phyloP scores from a whole-genome alignment of 768 basidiomycete genomes.

The Mycena rebaudengoi region DNA sequence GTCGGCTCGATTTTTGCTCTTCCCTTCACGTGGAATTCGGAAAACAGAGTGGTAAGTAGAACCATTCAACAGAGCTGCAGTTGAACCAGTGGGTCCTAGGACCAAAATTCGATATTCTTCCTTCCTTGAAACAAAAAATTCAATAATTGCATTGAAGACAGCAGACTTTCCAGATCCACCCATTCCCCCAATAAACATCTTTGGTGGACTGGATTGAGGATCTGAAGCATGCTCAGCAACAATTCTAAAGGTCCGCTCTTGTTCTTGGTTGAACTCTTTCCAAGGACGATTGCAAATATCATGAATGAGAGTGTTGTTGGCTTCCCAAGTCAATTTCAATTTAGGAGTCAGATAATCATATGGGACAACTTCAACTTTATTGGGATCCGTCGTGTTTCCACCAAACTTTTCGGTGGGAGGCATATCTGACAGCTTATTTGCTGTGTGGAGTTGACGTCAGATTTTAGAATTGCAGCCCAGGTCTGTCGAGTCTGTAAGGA shows the following conservation, averaged over 20 bases:
- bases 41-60: conserved; percentile 45
- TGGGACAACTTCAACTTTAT: conserved; percentile 11
- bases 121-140: conserved; percentile 28
- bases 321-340: neutral
- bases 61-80: conserved; percentile 42
- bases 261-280: conserved; percentile 41
- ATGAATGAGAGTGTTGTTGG: neutral
- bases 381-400: neutral
- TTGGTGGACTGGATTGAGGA: conserved; percentile 23
- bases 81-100: conserved; percentile 43
- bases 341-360: conserved; percentile 11
- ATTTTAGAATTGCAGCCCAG: neutral
- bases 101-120: conserved; percentile 33
- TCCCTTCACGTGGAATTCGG: neutral
- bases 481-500: neutral
- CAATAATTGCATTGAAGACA: conserved; percentile 35
- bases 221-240: conserved; percentile 31
- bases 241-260: conserved; percentile 40
- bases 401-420: neutral
- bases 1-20: neutral
- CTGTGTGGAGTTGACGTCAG: neutral
- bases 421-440: neutral
- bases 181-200: conserved; percentile 44
- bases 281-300: conserved; percentile 8
- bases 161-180: conserved; percentile 42